Evolutionary conservation across 352 stramenopile genomes (phyloP).

Genomic region (Phytophthora cryptogea): DNA sequence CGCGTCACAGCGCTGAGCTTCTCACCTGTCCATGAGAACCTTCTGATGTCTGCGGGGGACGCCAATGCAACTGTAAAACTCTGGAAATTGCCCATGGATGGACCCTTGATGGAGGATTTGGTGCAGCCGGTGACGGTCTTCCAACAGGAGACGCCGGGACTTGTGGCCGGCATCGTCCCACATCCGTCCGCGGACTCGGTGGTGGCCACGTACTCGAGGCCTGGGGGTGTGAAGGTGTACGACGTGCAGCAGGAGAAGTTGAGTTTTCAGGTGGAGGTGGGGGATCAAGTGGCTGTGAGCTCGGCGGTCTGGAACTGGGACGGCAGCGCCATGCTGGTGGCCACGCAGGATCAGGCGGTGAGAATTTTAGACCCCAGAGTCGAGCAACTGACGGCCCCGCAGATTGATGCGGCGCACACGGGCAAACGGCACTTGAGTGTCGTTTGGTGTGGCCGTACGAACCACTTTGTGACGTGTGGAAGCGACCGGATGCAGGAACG

Average conservation of each 20-base stretch:
- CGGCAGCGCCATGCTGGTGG: slow-evolving; percentile 51
- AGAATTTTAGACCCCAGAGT: slow-evolving; percentile 62
- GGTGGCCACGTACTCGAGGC: slow-evolving; percentile 46
- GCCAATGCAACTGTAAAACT: slow-evolving; percentile 55
- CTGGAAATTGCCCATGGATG: slow-evolving; percentile 51
- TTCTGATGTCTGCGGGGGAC: slow-evolving; percentile 65
- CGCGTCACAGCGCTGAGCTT: slow-evolving; percentile 70
- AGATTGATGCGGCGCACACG: slow-evolving; percentile 45
- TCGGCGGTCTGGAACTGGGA: slow-evolving; percentile 74
- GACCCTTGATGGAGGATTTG: slow-evolving; percentile 37
- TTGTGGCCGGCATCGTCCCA: slow-evolving; percentile 45
- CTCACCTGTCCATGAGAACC: slow-evolving; percentile 49
- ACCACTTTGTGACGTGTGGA: slow-evolving; percentile 64
- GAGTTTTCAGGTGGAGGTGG: slow-evolving; percentile 24
- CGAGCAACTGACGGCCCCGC: slow-evolving; percentile 2
- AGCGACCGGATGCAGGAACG: slow-evolving; percentile 70
- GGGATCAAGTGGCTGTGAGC: slow-evolving; percentile 23
- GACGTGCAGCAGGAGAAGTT: slow-evolving; percentile 45
- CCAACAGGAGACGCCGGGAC: slow-evolving; percentile 9
- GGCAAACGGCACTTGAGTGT: slow-evolving; percentile 56
- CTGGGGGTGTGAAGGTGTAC: slow-evolving; percentile 44
- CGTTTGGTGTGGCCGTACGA: slow-evolving; percentile 57
- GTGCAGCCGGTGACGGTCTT: slow-evolving; percentile 27
- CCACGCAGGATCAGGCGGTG: slow-evolving; percentile 52
- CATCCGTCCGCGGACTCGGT: slow-evolving; percentile 62